These are phyloP conservation scores for Tetrapyrgos nigripes DNA, from an alignment of 1,284 basidiomycete genomes.

Conservation along the genomic window DNA sequence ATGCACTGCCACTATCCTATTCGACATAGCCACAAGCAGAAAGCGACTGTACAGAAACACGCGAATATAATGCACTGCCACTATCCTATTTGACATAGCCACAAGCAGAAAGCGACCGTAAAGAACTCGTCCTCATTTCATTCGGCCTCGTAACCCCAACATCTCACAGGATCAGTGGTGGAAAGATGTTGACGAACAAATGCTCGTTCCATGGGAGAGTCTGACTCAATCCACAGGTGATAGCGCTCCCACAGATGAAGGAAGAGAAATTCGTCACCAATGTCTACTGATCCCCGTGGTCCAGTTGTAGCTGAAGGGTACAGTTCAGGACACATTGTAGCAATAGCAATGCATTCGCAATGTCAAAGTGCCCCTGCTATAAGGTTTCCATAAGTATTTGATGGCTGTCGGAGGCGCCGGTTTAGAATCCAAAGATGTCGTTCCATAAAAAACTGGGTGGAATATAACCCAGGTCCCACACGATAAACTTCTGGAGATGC, in stretches of 20 bases:
- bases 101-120: too few relatives aligned
- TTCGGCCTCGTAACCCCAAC: too few relatives aligned
- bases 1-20: too few relatives aligned
- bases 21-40: too few relatives aligned
- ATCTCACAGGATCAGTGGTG: conserved; percentile 10
- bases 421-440: conserved; percentile 28
- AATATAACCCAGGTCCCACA: conserved; percentile 31
- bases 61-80: too few relatives aligned
- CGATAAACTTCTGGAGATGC: conserved; percentile 26
- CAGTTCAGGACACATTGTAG: conserved; percentile 23
- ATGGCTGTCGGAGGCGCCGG: conserved; percentile 26
- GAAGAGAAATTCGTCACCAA: conserved; percentile 16
- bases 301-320: background rate
- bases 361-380: conserved; percentile 18
- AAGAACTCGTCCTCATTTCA: too few relatives aligned
- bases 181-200: conserved; percentile 8
- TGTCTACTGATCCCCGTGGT: conserved; percentile 9
- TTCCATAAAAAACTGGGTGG: conserved; percentile 27
- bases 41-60: too few relatives aligned
- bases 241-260: conserved; percentile 4
- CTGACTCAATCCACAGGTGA: too few relatives aligned
- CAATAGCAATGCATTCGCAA: conserved; percentile 23
- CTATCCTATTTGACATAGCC: too few relatives aligned
- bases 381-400: conserved; percentile 29
- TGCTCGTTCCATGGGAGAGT: too few relatives aligned